These are phyloP conservation scores for Globisporangium cederbergense DNA, from an alignment of 352 stramenopile genomes.

Conservation along the genomic window DNA sequence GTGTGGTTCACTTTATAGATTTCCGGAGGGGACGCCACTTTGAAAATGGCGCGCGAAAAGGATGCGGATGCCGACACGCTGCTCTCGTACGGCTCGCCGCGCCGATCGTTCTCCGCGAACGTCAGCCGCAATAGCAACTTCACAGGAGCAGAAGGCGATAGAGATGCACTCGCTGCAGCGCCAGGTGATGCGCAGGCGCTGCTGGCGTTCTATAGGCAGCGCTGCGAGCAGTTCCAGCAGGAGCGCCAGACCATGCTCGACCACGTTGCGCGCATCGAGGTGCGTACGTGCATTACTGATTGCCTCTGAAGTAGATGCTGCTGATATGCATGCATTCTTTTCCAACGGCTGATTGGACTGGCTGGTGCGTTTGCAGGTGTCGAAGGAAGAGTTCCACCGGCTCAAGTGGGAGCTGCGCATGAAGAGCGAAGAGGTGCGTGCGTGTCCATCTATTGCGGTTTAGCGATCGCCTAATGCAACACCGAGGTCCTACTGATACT, in stretches of 20 bases:
- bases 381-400: constrained; percentile 71
- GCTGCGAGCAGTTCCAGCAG: constrained; percentile 60
- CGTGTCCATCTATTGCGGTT: background rate
- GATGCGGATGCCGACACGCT: constrained; percentile 39
- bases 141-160: constrained; percentile 1
- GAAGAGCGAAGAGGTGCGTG: constrained; percentile 58
- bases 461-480: too few relatives aligned
- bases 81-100: constrained; percentile 54
- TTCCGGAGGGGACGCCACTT: background rate
- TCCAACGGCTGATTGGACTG: background rate
- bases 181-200: constrained; percentile 22
- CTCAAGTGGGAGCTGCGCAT: constrained; percentile 69
- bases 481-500: background rate
- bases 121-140: constrained; percentile 9
- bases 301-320: background rate
- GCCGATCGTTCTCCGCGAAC: constrained; percentile 29
- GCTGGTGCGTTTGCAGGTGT: constrained; percentile 31
- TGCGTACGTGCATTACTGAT: constrained; percentile 14
- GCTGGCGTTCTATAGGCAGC: constrained; percentile 62
- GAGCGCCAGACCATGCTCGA: constrained; percentile 55
- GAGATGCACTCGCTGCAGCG: constrained; percentile 6
- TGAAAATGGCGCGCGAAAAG: constrained; percentile 12
- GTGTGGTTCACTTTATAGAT: background rate
- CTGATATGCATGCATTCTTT: background rate
- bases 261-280: constrained; percentile 55